Percentiles rank a stretch among this genome's conserved stretches.
These are phyloP conservation scores for Agarophyton chilense DNA, from an alignment of 23 red algal genomes.

Conservation along the genomic window DNA sequence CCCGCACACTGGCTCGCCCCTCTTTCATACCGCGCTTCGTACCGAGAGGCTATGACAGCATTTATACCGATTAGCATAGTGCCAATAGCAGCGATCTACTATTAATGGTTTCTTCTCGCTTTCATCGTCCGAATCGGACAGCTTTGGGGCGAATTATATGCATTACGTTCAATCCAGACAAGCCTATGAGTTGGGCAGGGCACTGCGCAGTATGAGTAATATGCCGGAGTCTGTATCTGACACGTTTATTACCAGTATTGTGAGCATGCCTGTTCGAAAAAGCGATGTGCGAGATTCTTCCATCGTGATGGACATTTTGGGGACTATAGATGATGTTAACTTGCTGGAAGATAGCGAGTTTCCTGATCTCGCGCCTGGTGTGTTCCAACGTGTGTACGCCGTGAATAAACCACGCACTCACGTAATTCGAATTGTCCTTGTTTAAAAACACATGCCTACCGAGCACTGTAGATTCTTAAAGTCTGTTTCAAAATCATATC, in stretches of 20 bases:
- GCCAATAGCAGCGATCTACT: not conserved
- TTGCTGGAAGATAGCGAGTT: not conserved
- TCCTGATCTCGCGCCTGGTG: not conserved
- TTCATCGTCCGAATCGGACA: not conserved
- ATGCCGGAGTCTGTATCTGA: not conserved
- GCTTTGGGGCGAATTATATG: not conserved
- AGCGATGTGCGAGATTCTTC: conserved; percentile 2
- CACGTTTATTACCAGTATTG: not conserved
- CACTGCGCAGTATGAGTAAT: not conserved
- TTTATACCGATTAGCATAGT: conserved; percentile 5
- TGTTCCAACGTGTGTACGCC: conserved; percentile 10
- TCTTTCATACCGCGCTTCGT: not conserved
- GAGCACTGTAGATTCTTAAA: too few relatives aligned
- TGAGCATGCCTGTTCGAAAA: not conserved
- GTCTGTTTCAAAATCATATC: too few relatives aligned
- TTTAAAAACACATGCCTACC: too few relatives aligned
- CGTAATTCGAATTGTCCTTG: too few relatives aligned
- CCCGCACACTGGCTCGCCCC: not conserved
- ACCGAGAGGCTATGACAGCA: not conserved
- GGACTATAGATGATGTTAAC: not conserved
- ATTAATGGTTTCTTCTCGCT: conserved; percentile 4
- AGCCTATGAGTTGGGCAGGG: not conserved
- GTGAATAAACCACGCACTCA: too few relatives aligned
- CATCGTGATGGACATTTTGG: not conserved
- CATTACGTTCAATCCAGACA: not conserved